Conservation (phyloP, 2,329 filamentous ascomycete species). For the Pseudogymnoascus sp. region DNA sequence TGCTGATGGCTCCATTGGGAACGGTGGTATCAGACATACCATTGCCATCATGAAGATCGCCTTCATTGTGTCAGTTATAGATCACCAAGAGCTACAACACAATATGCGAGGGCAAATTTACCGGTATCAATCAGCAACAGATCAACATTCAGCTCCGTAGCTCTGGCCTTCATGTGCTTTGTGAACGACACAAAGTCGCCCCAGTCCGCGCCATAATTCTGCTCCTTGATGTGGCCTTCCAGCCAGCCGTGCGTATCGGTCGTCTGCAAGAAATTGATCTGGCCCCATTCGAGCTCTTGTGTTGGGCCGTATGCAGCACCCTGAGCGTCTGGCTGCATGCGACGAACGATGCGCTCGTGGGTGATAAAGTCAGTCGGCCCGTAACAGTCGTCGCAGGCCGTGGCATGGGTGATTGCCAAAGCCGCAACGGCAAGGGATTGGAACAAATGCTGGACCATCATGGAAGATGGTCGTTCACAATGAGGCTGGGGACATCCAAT, state of each 20-base stretch:
- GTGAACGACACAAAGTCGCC: conserved; percentile 96
- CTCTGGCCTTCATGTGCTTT: conserved; percentile 67
- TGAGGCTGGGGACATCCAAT: background rate
- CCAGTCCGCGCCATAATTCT: conserved; percentile 94
- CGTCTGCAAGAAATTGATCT: conserved; percentile 94
- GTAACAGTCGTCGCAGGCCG: conserved; percentile 36
- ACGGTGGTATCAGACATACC: conserved; percentile 84
- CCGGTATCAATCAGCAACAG: conserved; percentile 83
- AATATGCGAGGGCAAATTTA: background rate
- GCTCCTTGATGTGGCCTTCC: conserved; percentile 83
- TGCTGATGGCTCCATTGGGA: conserved; percentile 82
- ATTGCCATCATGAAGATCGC: conserved; percentile 88
- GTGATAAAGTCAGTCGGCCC: conserved; percentile 34
- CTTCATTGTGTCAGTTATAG: conserved; percentile 28
- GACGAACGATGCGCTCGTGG: conserved; percentile 40
- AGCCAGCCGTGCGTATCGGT: conserved; percentile 97
- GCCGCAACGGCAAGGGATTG: conserved; percentile 10
- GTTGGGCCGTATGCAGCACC: conserved; percentile 37
- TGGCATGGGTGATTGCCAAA: conserved; percentile 18
- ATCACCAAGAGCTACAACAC: background rate
- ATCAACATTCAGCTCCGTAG: conserved; percentile 71
- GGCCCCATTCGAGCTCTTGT: conserved; percentile 80
- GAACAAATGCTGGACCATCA: background rate
- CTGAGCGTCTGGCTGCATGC: conserved; percentile 40
- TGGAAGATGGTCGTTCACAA: background rate